phyloP scores from a whole-genome alignment of 306 rosid genomes.

The Cucurbita ficifolia region DNA sequence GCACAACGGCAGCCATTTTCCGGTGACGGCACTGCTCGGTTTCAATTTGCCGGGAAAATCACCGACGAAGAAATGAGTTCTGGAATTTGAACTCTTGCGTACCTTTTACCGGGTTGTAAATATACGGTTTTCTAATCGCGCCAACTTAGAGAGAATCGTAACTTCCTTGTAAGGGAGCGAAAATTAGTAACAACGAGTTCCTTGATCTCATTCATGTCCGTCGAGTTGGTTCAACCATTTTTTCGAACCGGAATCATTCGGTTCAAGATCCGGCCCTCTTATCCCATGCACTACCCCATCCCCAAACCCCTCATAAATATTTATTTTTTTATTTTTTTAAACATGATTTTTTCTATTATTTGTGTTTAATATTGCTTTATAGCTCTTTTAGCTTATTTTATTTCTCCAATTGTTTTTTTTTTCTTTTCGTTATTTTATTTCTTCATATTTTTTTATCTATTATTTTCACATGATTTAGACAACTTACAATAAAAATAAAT shows the following conservation, averaged over 20 bases:
- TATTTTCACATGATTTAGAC: too few relatives aligned
- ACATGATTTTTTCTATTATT: too few relatives aligned
- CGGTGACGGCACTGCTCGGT: not conserved
- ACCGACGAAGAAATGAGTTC: not conserved
- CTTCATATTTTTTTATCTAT: too few relatives aligned
- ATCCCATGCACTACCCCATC: not conserved
- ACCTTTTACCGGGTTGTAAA: not conserved
- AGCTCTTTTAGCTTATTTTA: too few relatives aligned
- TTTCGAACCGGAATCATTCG: not conserved
- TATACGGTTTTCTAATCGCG: not conserved
- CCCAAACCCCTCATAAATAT: not conserved
- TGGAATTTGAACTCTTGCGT: not conserved
- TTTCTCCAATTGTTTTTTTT: too few relatives aligned
- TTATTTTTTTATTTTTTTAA: too few relatives aligned
- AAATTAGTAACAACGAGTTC: not conserved
- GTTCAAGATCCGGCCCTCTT: not conserved
- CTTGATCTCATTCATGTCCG: not conserved
- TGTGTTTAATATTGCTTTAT: too few relatives aligned
- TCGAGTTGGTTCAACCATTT: not conserved
- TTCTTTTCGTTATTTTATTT: too few relatives aligned
- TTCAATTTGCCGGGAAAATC: not conserved
- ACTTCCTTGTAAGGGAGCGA: not conserved
- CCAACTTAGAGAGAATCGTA: not conserved
- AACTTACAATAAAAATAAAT: too few relatives aligned
- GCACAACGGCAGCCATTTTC: slow-evolving; percentile 35